Evolutionary conservation across 352 stramenopile species (phyloP), one percentile per base, ranked within the genome.

Genomic region (Pythium plurisporium): DNA sequence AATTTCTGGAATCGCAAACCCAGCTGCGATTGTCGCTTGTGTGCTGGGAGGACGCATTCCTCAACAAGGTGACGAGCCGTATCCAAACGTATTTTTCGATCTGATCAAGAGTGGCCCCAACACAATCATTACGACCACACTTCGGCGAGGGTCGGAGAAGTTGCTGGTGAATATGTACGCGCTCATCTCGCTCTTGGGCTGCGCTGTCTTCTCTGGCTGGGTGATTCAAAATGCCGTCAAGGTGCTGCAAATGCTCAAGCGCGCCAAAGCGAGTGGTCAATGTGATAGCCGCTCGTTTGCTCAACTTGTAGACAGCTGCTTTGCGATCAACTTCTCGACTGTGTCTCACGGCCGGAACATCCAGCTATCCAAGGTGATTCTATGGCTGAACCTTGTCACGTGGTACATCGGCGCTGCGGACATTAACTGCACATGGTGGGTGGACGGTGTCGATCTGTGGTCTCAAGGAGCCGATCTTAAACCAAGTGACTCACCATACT

Each of bases 381-480:
- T 65, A n/a, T 55, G 49, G 49, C 26, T 60, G 7, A 60, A 55
- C 29, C 23, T 65, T 3, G 37, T 60, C 12, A 53, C 49, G 10
- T 65, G 49, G 58, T 65, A 59, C 49, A 58, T 65, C 6, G 59
- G 59, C 25, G 59, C 59, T 3, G 49, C 51, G 1, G 50, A 65
- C 19, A 60, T 31, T 26, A 57, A 49, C 42, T 65, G 58, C 36
- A 53, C 49, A 34, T 65, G 58, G 58, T 65, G 47, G 43, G 38
- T 65, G 0, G 42, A 59, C 17, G 55, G 46, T 14, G 46, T 57
- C 2, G 55, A 63, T 25, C 37, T 63, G n/a, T 63, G 58, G 49
- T 59, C 47, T n/a, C 26, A 41, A 19, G 47, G 58, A 17, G 55
- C 43, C 20, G 9, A 43, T 23, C 50, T 55, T 14, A 41, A 40